Evolutionary conservation across 2,329 filamentous ascomycete species (phyloP).

Genomic region (Xylariomycetidae sp.): DNA sequence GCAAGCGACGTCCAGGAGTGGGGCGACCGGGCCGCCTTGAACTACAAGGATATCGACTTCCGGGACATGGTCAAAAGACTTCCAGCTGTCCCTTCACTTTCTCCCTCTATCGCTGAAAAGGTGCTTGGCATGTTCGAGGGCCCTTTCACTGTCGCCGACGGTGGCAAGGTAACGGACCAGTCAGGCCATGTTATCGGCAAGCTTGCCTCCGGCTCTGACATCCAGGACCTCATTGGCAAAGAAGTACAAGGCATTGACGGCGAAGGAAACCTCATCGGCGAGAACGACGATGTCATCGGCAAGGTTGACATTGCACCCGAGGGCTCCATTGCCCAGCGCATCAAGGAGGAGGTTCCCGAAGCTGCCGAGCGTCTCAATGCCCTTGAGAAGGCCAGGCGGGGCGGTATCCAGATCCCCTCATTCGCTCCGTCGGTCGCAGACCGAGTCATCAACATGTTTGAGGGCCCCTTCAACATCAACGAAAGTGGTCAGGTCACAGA

Average conservation of each 20-base stretch:
- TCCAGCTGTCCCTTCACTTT: constrained; percentile 36
- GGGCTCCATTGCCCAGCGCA: constrained; percentile 28
- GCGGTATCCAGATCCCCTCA: constrained; percentile 23
- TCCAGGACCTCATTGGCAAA: constrained; percentile 45
- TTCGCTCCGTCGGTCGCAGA: constrained; percentile 26
- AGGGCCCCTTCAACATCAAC: constrained; percentile 34
- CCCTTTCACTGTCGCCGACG: constrained; percentile 38
- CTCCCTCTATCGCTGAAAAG: constrained; percentile 37
- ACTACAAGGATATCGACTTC: constrained; percentile 3
- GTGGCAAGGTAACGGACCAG: constrained; percentile 54
- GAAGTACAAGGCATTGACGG: constrained; percentile 60
- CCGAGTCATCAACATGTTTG: constrained; percentile 27
- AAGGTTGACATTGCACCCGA: constrained; percentile 49
- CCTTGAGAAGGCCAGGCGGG: constrained; percentile 28
- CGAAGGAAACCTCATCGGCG: constrained; percentile 59
- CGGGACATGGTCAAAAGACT: constrained; percentile 11
- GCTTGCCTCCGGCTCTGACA: constrained; percentile 19
- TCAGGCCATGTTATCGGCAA: constrained; percentile 50
- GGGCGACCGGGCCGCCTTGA: constrained; percentile 12
- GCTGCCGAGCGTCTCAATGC: constrained; percentile 35
- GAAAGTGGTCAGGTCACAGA: constrained; percentile 42
- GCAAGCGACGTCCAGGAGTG: constrained; percentile 11
- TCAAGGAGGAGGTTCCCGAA: constrained; percentile 25
- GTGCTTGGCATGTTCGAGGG: constrained; percentile 43
- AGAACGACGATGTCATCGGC: constrained; percentile 57